Conservation (phyloP, 805 yeast genomes). For the Teunomyces funiuensis region DNA sequence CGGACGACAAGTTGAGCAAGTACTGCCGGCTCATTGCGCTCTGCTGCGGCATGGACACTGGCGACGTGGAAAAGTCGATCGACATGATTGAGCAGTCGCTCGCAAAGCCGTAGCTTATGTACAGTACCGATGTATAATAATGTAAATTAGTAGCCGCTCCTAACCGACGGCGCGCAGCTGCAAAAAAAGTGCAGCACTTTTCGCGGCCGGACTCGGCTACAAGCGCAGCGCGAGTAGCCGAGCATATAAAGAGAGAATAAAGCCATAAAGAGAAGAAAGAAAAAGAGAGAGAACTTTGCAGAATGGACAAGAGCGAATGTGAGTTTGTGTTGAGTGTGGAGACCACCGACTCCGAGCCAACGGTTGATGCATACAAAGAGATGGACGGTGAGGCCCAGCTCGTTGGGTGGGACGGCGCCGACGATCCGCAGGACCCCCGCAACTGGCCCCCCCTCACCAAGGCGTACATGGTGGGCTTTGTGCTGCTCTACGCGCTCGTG, state of each 20-base stretch:
- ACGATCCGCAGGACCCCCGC: conserved; percentile 59
- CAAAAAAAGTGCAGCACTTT: conserved; percentile 5
- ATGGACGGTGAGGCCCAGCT: conserved; percentile 69
- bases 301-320: too few species aligned
- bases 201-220: conserved; percentile 4
- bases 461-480: conserved; percentile 44
- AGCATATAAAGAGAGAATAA: too few species aligned
- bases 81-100: conserved; percentile 43
- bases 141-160: too few species aligned
- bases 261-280: too few species aligned
- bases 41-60: conserved; percentile 43
- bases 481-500: conserved; percentile 54
- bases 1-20: conserved; percentile 35
- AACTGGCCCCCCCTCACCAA: conserved; percentile 54
- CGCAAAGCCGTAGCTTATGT: conserved; percentile 14
- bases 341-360: too few species aligned
- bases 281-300: too few species aligned
- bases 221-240: conserved; percentile 3
- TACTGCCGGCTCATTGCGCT: conserved; percentile 41
- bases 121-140: conserved; percentile 1
- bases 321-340: too few species aligned
- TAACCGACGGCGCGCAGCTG: conserved; percentile 3
- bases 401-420: conserved; percentile 64
- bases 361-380: too few species aligned
- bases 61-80: conserved; percentile 42